These are phyloP conservation scores for Penicillium alfredii DNA, from an alignment of 495 filamentous ascomycete species.

Conservation along the genomic window DNA sequence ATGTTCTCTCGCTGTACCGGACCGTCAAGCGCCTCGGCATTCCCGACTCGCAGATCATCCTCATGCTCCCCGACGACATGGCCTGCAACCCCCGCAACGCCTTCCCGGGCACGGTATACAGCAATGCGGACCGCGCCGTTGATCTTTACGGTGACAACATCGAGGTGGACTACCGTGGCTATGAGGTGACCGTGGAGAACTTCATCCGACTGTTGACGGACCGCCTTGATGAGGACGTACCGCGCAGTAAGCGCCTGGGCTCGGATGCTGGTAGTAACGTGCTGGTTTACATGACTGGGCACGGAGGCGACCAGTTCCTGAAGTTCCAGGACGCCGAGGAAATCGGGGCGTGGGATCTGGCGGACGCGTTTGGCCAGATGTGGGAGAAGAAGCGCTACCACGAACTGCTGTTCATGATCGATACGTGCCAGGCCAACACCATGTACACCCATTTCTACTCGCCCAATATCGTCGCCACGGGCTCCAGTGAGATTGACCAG, in stretches of 20 bases:
- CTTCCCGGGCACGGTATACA: constrained; percentile 96
- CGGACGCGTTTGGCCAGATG: constrained; percentile 99
- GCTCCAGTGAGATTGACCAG: constrained; percentile 87
- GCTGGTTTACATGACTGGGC: constrained; percentile 97
- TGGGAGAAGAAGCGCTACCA: constrained; percentile 98
- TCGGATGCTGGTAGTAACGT: constrained; percentile 95
- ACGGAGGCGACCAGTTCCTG: constrained; percentile 96
- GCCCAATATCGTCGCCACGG: constrained; percentile 93
- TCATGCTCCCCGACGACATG: constrained; percentile 99
- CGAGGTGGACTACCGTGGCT: constrained; percentile 96
- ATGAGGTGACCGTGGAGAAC: constrained; percentile 98
- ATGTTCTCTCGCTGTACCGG: constrained; percentile 94
- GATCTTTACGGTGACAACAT: constrained; percentile 98
- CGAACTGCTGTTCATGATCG: constrained; percentile 98
- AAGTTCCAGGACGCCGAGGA: constrained; percentile 99
- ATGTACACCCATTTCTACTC: constrained; percentile 98
- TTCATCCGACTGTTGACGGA: constrained; percentile 95
- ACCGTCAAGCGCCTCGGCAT: constrained; percentile 98
- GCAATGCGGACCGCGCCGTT: constrained; percentile 90
- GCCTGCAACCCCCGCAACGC: constrained; percentile 98
- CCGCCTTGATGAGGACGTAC: constrained; percentile 86
- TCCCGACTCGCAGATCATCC: constrained; percentile 96
- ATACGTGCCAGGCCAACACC: constrained; percentile 98
- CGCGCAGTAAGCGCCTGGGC: constrained; percentile 81
- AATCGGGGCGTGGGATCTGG: constrained; percentile 91